Conservation (phyloP, 805 yeast species). For the Saturnispora quitensis region DNA sequence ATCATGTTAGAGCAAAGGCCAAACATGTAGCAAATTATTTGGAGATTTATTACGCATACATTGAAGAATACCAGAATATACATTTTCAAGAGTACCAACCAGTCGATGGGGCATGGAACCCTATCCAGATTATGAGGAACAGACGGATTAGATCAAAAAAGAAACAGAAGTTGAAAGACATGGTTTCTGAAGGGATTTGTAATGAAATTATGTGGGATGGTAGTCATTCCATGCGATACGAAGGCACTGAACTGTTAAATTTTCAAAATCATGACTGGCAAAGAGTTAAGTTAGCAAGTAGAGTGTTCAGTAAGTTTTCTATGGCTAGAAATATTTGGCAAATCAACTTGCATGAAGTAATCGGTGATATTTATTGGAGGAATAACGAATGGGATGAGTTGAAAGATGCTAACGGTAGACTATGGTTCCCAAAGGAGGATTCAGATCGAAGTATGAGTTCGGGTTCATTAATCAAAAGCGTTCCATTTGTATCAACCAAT, state of each 20-base stretch:
- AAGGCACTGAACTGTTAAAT: background rate
- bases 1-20: constrained; percentile 1
- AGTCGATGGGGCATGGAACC: constrained; percentile 68
- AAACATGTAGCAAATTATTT: constrained; percentile 22
- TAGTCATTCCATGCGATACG: background rate
- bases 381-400: constrained; percentile 43
- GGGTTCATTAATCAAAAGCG: background rate
- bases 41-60: constrained; percentile 39
- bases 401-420: constrained; percentile 33
- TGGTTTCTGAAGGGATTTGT: constrained; percentile 2
- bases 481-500: background rate
- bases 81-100: constrained; percentile 31
- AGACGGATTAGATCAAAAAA: constrained; percentile 47
- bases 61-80: constrained; percentile 34
- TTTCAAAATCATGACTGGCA: constrained; percentile 4
- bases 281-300: constrained; percentile 50
- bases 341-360: constrained; percentile 48
- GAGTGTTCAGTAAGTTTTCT: constrained; percentile 44
- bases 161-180: constrained; percentile 37
- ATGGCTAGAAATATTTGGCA: constrained; percentile 51
- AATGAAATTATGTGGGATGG: background rate
- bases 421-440: constrained; percentile 35
- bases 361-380: constrained; percentile 52
- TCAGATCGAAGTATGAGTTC: background rate
- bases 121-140: constrained; percentile 73